These are phyloP conservation scores for Lablab purpureus DNA, from an alignment of 306 rosid genomes.

Conservation along the genomic window DNA sequence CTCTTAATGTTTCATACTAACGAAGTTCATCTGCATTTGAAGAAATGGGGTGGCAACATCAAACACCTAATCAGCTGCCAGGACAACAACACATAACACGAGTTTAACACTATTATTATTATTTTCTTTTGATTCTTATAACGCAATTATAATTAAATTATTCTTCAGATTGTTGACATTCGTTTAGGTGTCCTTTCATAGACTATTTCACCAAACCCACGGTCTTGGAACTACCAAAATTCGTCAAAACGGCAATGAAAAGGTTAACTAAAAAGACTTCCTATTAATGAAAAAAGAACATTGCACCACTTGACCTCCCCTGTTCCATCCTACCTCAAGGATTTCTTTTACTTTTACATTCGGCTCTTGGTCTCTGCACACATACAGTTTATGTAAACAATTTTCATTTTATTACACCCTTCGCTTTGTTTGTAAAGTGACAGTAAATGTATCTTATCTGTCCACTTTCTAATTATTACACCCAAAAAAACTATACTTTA, in stretches of 20 bases:
- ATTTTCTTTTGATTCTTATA: not conserved
- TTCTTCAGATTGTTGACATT: constrained; percentile 43
- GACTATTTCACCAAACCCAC: constrained; percentile 55
- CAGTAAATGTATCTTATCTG: not conserved
- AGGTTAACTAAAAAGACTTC: constrained; percentile 26
- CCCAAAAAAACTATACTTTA: not conserved
- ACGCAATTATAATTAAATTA: constrained; percentile 34
- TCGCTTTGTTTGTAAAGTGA: not conserved
- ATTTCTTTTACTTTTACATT: not conserved
- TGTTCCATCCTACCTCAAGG: constrained; percentile 18
- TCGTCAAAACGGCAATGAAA: constrained; percentile 48
- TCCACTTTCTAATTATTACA: not conserved
- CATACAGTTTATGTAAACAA: not conserved
- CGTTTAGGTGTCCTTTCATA: constrained; percentile 55
- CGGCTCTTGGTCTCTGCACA: constrained; percentile 23
- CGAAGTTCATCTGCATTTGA: constrained; percentile 54
- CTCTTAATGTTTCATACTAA: constrained; percentile 31
- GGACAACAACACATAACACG: constrained; percentile 42
- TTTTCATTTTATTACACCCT: not conserved
- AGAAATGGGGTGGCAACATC: constrained; percentile 53
- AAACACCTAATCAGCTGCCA: constrained; percentile 54
- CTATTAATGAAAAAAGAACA: constrained; percentile 39
- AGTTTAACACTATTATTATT: not conserved
- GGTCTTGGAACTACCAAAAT: constrained; percentile 36
- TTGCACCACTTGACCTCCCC: constrained; percentile 47